These are phyloP conservation scores for Aspergillus novoparasiticus DNA, from an alignment of 2,329 filamentous ascomycete genomes.

Conservation along the genomic window DNA sequence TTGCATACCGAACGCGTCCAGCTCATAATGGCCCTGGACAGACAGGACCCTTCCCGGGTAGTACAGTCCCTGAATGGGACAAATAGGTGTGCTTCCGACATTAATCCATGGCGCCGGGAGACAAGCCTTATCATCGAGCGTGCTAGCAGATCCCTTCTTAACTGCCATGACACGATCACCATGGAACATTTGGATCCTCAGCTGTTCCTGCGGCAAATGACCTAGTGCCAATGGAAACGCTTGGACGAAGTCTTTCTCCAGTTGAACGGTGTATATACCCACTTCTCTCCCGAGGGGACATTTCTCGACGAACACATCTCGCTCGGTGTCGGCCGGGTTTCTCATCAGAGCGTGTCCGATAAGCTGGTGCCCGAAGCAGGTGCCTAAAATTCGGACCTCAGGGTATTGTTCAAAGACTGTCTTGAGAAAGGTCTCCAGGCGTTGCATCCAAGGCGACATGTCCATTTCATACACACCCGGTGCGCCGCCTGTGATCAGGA, in stretches of 20 bases:
- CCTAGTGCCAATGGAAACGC: conserved; percentile 19
- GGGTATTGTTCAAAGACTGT: conserved; percentile 29
- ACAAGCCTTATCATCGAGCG: neutral
- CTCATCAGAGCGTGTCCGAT: conserved; percentile 23
- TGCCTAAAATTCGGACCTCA: conserved; percentile 34
- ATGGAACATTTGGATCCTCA: conserved; percentile 36
- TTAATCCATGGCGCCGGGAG: conserved; percentile 33
- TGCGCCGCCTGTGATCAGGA: conserved; percentile 34
- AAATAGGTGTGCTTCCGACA: conserved; percentile 29
- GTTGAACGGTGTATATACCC: conserved; percentile 31
- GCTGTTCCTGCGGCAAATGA: neutral
- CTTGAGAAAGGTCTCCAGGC: conserved; percentile 26
- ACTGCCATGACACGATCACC: conserved; percentile 30
- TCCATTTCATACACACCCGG: conserved; percentile 26
- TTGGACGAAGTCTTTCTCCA: conserved; percentile 23
- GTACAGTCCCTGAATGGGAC: conserved; percentile 35
- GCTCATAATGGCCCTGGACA: conserved; percentile 38
- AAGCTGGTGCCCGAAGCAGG: conserved; percentile 38
- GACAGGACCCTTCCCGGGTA: conserved; percentile 31
- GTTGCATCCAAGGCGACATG: conserved; percentile 27
- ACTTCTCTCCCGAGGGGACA: conserved; percentile 31
- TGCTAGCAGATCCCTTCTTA: neutral
- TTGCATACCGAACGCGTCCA: conserved; percentile 29
- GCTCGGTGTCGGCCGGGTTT: neutral
- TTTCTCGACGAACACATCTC: conserved; percentile 23